Evolutionary conservation across 257 asterid species (phyloP), one percentile per base, ranked within the genome.

Genomic region (Plantago elongata): DNA sequence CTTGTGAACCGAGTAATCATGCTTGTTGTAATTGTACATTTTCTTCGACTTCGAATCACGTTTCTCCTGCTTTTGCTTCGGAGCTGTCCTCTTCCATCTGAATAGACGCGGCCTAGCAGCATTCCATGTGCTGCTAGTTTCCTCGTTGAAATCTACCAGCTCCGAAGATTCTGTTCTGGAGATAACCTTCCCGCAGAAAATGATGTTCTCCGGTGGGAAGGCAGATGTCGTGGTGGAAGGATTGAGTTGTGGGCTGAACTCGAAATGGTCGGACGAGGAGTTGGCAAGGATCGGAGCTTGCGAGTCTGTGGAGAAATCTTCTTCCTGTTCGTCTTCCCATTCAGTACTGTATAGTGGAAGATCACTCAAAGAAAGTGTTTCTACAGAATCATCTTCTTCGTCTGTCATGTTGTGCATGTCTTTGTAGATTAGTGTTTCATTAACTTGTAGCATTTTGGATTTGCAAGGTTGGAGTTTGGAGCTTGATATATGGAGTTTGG

Each of bases 281-380:
- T 67, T 56, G 54, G 78, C 80, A 34, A 34, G 4, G 65, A 75
- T 78, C 11, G 85, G 75, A 37, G 82, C 82, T 56, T 75, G 84
- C 30, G 94, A 76, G 13, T 73, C 75, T 40, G 22, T 11, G 16
- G 79, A 77, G 7, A 77, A 54, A 27, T 72, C 68, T 11, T 73
- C 75, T 51, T 60, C 79, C 79, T 79, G 72, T 1, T 73, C 64
- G 0, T 58, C 69, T 12, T 56, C 63, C 47, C 65, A 63, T 3
- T 68, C 73, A n/a, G 59, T 15, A 22, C 80, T 67, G 11, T 75
- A 75, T 48, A 86, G 42, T 45, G 90, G 80, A 13, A 81, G 81
- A 61, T 82, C 95, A 68, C 86, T 78, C 8, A 88, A 70, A 46
- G 96, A 85, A 15, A 88, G 85, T n/a, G 95, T 80, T 5, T 88